Base-by-base conservation (phyloP, 768 basidiomycete species). In the Xerocomus potaroensis region DNA sequence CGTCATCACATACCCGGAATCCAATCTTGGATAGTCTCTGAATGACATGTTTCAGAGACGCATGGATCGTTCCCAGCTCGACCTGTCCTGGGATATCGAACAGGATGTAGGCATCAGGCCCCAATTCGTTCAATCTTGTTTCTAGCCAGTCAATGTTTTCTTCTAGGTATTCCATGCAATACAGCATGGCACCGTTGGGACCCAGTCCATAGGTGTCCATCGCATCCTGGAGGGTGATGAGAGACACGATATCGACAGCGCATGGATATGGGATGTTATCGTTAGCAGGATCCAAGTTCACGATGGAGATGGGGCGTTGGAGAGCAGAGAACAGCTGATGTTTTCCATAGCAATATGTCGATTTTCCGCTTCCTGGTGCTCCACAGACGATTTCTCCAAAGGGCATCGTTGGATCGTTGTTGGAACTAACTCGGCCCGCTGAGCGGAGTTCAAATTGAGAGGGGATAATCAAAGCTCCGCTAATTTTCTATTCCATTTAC, bases 71-170 rank as follows among this genome's bases (percentile, higher is more conserved):
- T 66, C 89, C 92, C 38, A 99, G 71, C 66, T 99, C 96, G 42
- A 98, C 96, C 70, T 99, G 96, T 1, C 96, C 96, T 0, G 96
- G 93, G 5, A 96, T 78, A 65, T 99, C 96, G 65, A 99, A 96
- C 29, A 99, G 72, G 31, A 97, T 78, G 66, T 95, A 97, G 19
- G 82, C 81, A 53, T 90, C 87, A 22, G 73, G 70, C 15, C 81
- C 85, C 18, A 87, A 71, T 57, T 78, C 81, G 43, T 69, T 72
- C 57, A 93, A 63, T 30, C 78, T 71, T 44, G 76, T 79, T 65
- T 89, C 80, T 9, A 95, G 74, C 84, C 87, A 87, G 65, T 98
- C 96, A 53, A 83, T 81, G 65, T 98, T 98, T n/a, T 75, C 81
- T 58, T 98, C 94, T 9, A 99, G 78, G 59, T 97, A 96, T 61